phyloP scores from a whole-genome alignment of 2,329 filamentous ascomycete genomes.

The Lachnellula subtilissima region DNA sequence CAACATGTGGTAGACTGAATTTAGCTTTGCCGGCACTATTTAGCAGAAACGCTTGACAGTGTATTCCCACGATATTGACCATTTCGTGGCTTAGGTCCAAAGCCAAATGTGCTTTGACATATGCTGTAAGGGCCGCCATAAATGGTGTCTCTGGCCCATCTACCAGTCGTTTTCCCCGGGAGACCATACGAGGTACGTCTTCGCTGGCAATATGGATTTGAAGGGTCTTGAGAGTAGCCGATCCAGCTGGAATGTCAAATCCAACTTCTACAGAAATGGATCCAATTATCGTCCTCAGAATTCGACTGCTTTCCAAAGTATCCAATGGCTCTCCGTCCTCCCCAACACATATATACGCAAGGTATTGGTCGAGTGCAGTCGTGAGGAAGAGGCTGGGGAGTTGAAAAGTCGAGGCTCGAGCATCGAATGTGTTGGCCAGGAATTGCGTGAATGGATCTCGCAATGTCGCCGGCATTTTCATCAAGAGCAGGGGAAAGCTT shows the following conservation, averaged over 20 bases:
- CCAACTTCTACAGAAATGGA: slow-evolving; percentile 25
- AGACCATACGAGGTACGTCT: slow-evolving; percentile 34
- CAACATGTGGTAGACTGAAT: slow-evolving; percentile 24
- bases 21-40: slow-evolving; percentile 37
- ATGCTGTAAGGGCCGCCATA: slow-evolving; percentile 35
- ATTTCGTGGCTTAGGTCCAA: slow-evolving; percentile 36
- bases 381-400: slow-evolving; percentile 36
- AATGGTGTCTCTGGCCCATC: slow-evolving; percentile 31
- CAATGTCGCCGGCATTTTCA: slow-evolving; percentile 41
- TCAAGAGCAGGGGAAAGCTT: slow-evolving; percentile 39
- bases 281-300: slow-evolving; percentile 22
- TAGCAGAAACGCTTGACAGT: slow-evolving; percentile 39
- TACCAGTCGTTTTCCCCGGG: slow-evolving; percentile 19
- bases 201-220: slow-evolving; percentile 38
- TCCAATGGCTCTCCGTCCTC: slow-evolving; percentile 18
- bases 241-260: slow-evolving; percentile 26
- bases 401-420: slow-evolving; percentile 34
- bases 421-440: slow-evolving; percentile 40
- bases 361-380: slow-evolving; percentile 26
- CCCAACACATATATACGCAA: slow-evolving; percentile 20
- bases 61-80: slow-evolving; percentile 37
- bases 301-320: slow-evolving; percentile 4
- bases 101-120: slow-evolving; percentile 38
- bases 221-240: slow-evolving; percentile 34
- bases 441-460: slow-evolving; percentile 40